phyloP scores from a whole-genome alignment of 768 basidiomycete genomes.

The Inosperma sp. region DNA sequence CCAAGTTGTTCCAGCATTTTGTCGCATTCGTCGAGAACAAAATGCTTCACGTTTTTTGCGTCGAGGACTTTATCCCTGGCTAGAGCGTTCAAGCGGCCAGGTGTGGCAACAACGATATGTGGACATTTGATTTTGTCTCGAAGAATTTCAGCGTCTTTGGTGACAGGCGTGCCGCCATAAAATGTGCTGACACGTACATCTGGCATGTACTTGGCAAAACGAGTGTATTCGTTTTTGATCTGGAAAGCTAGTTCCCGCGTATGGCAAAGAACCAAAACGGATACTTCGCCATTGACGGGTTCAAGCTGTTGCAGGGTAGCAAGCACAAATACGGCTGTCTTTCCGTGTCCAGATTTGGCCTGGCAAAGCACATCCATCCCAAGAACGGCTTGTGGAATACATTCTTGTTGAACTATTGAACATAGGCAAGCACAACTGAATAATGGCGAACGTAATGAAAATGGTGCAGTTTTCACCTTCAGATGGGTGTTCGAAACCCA shows the following conservation, averaged over 20 bases:
- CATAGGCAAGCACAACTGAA: slow-evolving; percentile 2
- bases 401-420: slow-evolving; percentile 92
- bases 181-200: slow-evolving; percentile 96
- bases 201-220: slow-evolving; percentile 99
- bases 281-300: slow-evolving; percentile 96
- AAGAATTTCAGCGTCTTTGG: slow-evolving; percentile 89
- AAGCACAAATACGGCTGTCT: slow-evolving; percentile 98
- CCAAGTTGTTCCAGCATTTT: slow-evolving; percentile 99
- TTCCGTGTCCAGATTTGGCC: slow-evolving; percentile 98
- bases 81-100: slow-evolving; percentile 94
- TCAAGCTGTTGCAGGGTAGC: slow-evolving; percentile 98
- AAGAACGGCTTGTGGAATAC: slow-evolving; percentile 98
- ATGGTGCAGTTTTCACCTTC: slow-evolving; percentile 74
- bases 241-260: slow-evolving; percentile 99
- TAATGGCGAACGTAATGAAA: not conserved
- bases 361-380: slow-evolving; percentile 99
- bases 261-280: slow-evolving; percentile 96
- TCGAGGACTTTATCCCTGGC: slow-evolving; percentile 93
- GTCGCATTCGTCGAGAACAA: slow-evolving; percentile 99
- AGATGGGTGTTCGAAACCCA: slow-evolving; percentile 99
- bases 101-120: slow-evolving; percentile 97
- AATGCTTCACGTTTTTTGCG: slow-evolving; percentile 96
- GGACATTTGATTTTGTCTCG: slow-evolving; percentile 97
- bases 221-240: slow-evolving; percentile 99
- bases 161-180: slow-evolving; percentile 93